phyloP scores from a whole-genome alignment of 2,329 filamentous ascomycete genomes.

The Chaetomium globosum region DNA sequence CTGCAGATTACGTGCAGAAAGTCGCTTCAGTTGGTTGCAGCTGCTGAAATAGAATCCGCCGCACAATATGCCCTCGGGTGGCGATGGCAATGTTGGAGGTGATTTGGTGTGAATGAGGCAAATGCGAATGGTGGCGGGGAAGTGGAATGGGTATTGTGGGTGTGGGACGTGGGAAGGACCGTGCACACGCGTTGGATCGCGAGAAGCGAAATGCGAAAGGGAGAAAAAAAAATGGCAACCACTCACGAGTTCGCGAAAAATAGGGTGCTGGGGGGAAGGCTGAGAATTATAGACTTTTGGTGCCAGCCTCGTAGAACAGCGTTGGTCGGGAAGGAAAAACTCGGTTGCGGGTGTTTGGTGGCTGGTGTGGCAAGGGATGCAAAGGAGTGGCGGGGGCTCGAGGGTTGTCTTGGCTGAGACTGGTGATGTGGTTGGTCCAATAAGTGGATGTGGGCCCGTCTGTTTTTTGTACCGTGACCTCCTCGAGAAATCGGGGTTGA shows the following conservation, averaged over 20 bases:
- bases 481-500: conserved; percentile 39
- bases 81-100: neutral
- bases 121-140: conserved; percentile 5
- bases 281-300: conserved; percentile 38
- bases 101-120: neutral
- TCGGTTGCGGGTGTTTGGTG: conserved; percentile 17
- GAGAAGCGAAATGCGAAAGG: conserved; percentile 43
- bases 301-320: conserved; percentile 38
- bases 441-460: conserved; percentile 12
- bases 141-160: conserved; percentile 19
- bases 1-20: neutral
- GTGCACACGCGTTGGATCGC: conserved; percentile 37
- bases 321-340: conserved; percentile 34
- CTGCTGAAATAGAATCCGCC: neutral
- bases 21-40: neutral
- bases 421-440: conserved; percentile 30
- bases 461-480: conserved; percentile 33
- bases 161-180: conserved; percentile 27
- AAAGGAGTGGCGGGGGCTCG: neutral
- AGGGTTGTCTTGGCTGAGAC: neutral
- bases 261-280: conserved; percentile 35
- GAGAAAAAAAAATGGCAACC: conserved; percentile 35
- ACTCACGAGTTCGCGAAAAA: conserved; percentile 37
- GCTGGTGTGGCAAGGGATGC: conserved; percentile 14
- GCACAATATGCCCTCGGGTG: neutral